Percentiles rank a stretch among this genome's conserved stretches.
These are phyloP conservation scores for Aspergillus tubingensis DNA, from an alignment of 2,329 filamentous ascomycete species.

Conservation along the genomic window DNA sequence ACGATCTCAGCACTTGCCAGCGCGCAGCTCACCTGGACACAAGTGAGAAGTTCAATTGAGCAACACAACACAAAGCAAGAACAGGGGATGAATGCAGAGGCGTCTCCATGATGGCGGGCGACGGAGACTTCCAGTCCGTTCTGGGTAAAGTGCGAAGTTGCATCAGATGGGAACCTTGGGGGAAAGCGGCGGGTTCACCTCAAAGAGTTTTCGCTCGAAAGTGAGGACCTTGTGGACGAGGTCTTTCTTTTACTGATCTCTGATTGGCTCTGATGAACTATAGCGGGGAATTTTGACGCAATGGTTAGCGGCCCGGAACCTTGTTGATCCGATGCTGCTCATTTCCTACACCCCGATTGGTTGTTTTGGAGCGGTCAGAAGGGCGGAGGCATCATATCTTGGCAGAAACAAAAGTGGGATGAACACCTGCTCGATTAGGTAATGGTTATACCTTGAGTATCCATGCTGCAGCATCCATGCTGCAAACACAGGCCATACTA, in stretches of 20 bases:
- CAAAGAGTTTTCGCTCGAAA: conserved; percentile 21
- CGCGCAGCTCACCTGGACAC: background rate
- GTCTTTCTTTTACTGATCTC: conserved; percentile 14
- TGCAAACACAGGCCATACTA: no score
- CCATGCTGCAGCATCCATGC: no score
- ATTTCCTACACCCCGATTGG: background rate
- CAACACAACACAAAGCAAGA: conserved; percentile 6
- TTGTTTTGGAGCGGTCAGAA: background rate
- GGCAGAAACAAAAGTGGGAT: background rate
- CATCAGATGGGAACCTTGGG: conserved; percentile 37
- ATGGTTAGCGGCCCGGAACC: background rate
- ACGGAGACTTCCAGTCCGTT: conserved; percentile 10
- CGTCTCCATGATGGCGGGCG: conserved; percentile 16
- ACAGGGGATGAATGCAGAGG: background rate
- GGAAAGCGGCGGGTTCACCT: conserved; percentile 25
- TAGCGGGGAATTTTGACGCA: background rate
- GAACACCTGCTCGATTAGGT: no score
- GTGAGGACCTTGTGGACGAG: conserved; percentile 37
- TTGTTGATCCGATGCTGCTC: background rate
- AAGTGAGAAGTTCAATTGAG: conserved; percentile 8
- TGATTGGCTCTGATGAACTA: background rate
- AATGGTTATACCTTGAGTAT: no score
- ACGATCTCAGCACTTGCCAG: background rate
- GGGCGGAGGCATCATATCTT: background rate
- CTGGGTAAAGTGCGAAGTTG: conserved; percentile 10